These are phyloP conservation scores for Flueggea neowawraea DNA, from an alignment of 441 rosid genomes.

Conservation along the genomic window DNA sequence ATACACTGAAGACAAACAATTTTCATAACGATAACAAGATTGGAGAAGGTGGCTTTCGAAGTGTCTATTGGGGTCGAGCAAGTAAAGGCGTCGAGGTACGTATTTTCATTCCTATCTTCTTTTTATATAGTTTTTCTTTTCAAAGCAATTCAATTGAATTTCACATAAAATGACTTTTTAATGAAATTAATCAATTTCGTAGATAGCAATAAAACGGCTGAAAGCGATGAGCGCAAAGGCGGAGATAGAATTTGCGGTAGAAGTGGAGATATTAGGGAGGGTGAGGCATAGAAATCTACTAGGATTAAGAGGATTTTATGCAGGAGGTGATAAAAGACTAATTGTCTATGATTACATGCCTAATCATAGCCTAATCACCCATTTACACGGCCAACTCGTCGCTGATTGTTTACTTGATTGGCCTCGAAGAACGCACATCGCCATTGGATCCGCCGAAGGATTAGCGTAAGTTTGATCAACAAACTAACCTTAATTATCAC, in stretches of 20 bases:
- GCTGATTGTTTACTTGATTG: slow-evolving; percentile 79
- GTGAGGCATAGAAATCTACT: slow-evolving; percentile 81
- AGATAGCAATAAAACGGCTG: slow-evolving; percentile 94
- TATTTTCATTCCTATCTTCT: background rate
- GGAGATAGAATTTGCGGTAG: slow-evolving; percentile 82
- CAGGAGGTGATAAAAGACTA: slow-evolving; percentile 87
- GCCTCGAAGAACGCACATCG: slow-evolving; percentile 62
- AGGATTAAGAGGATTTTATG: slow-evolving; percentile 84
- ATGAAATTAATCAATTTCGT: slow-evolving; percentile 2
- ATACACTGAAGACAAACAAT: slow-evolving; percentile 80
- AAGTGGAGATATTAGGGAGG: slow-evolving; percentile 87
- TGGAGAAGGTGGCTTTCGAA: slow-evolving; percentile 92
- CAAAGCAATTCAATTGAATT: no score
- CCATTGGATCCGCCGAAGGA: slow-evolving; percentile 88
- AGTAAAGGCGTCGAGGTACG: slow-evolving; percentile 84
- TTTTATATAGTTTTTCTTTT: background rate
- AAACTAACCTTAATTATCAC: background rate
- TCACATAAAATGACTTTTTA: no score
- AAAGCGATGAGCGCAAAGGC: slow-evolving; percentile 90
- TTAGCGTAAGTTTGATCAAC: slow-evolving; percentile 49
- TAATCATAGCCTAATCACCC: slow-evolving; percentile 78
- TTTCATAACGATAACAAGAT: slow-evolving; percentile 93
- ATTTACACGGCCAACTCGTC: slow-evolving; percentile 85
- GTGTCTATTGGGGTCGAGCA: slow-evolving; percentile 96
- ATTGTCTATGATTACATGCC: slow-evolving; percentile 94